Evolutionary conservation across 495 filamentous ascomycete species (phyloP), one percentile per base, ranked within the genome.

Genomic region (Hypoxylon crocopeplum): DNA sequence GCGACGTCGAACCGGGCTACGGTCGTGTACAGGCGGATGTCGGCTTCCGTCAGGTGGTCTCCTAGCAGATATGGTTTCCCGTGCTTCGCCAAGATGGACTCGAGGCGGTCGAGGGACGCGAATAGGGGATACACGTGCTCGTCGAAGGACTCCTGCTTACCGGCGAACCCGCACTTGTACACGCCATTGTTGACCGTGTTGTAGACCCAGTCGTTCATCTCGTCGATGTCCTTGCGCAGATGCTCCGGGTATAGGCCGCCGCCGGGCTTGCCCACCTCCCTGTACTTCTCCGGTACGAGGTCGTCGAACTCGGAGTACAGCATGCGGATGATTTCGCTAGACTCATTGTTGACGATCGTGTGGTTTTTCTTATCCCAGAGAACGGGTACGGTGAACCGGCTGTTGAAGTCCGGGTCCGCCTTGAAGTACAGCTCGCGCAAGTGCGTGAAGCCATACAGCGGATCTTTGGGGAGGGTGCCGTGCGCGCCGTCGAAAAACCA

Each of bases 131-230:
- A 75, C 0, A 92, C 80, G 56, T 83, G 82, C 36, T 79, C 77
- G 44, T 88, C 85, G 71, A 91, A 92, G 6, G 88, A 86, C 69
- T 87, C 83, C 75, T 93, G 86, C 1, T 80, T 84, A 7, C 53
- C 64, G 16, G 72, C 72, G 47, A 77, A 77, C 10, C 75, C 75
- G 21, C 67, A 62, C 55, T 76, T 74, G 77, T 95, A 95, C 25
- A 95, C 90, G 30, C 90, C 92, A 68, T 93, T 92, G 71, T 96
- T 96, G 69, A 96, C 79, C 54, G 88, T 83, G 64, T 89, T 81
- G 73, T 94, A 94, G 53, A 88, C 86, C 91, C 91, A 95, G 24
- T 84, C 83, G 69, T 94, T 94, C 49, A 86, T 75, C 37, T 79
- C 77, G 56, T 96, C 89, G 67, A 96, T 94, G 15, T 87, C 69